A percentile compares a stretch with the other conserved stretches of the same genome.
These are phyloP conservation scores for Trichophaea hybrida DNA, from an alignment of 2,329 filamentous ascomycete species.

Conservation along the genomic window DNA sequence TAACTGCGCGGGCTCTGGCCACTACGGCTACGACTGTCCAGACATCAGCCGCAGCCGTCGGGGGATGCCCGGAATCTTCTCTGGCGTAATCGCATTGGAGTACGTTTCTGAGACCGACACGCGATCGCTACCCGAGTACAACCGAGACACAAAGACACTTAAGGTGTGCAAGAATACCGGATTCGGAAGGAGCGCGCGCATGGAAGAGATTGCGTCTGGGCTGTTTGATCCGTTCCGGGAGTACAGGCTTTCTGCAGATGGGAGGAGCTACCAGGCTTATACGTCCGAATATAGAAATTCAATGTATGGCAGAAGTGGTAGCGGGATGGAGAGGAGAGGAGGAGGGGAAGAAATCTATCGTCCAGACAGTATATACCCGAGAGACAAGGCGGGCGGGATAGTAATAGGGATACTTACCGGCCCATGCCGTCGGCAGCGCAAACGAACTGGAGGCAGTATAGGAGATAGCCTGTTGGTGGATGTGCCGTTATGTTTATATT, in stretches of 20 bases:
- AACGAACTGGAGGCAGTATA: no score
- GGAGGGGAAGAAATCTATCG: slow-evolving; percentile 3
- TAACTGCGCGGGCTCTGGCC: slow-evolving; percentile 14
- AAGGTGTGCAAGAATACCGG: neutral
- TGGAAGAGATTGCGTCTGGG: neutral
- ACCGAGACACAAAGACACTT: neutral
- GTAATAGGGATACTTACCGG: slow-evolving; percentile 3
- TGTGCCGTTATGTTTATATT: no score
- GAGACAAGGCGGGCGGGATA: slow-evolving; percentile 2
- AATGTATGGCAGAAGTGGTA: neutral
- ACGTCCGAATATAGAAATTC: neutral
- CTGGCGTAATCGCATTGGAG: neutral
- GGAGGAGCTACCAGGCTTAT: neutral
- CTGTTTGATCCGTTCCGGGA: slow-evolving; percentile 1
- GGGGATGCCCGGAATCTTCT: slow-evolving; percentile 9
- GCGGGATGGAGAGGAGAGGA: slow-evolving; percentile 2
- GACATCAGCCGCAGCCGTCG: slow-evolving; percentile 1
- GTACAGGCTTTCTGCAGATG: neutral
- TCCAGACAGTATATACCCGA: slow-evolving; percentile 4
- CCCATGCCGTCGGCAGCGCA: slow-evolving; percentile 8
- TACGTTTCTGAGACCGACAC: neutral
- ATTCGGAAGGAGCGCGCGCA: neutral
- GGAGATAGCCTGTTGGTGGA: no score
- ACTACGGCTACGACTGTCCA: slow-evolving; percentile 24
- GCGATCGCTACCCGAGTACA: neutral